Conservation (phyloP, 257 asterid genomes). For the Nicotiana undulata region DNA sequence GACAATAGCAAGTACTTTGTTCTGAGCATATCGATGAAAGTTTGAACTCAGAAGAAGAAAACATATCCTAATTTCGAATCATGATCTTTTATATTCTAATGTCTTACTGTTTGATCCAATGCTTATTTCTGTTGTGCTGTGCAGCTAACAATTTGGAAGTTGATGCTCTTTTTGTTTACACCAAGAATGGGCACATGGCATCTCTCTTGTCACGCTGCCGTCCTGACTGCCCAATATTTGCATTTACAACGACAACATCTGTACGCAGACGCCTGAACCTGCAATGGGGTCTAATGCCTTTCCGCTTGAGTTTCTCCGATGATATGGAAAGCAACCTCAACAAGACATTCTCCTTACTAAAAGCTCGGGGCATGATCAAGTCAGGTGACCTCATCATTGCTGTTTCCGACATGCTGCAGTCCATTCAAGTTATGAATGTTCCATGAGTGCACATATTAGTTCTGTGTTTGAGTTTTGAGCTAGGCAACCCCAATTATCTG, state of each 20-base stretch:
- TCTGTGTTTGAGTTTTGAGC: not conserved
- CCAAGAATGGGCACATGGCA: slow-evolving; percentile 93
- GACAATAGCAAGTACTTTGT: not conserved
- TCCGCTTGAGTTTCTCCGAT: slow-evolving; percentile 86
- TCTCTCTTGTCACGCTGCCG: slow-evolving; percentile 92
- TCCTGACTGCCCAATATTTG: slow-evolving; percentile 95
- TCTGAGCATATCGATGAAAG: not conserved
- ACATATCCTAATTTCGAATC: not conserved
- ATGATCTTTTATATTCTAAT: not conserved
- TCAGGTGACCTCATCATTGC: slow-evolving; percentile 91
- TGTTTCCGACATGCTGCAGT: slow-evolving; percentile 92
- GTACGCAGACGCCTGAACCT: slow-evolving; percentile 88
- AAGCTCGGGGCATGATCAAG: slow-evolving; percentile 91
- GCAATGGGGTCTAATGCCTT: slow-evolving; percentile 95
- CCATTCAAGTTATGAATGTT: slow-evolving; percentile 96
- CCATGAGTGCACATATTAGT: slow-evolving; percentile 34
- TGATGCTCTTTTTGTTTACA: slow-evolving; percentile 93
- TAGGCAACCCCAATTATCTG: not conserved
- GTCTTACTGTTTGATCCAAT: slow-evolving; percentile 5
- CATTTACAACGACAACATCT: slow-evolving; percentile 74
- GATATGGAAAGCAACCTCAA: slow-evolving; percentile 94
- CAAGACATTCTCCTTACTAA: slow-evolving; percentile 82
- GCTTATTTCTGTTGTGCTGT: slow-evolving; percentile 15
- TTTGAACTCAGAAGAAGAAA: not conserved
- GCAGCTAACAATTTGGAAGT: slow-evolving; percentile 88